Evolutionary conservation across 495 filamentous ascomycete species (phyloP), one percentile per base, ranked within the genome.

Genomic region (Rhypophila decipiens): DNA sequence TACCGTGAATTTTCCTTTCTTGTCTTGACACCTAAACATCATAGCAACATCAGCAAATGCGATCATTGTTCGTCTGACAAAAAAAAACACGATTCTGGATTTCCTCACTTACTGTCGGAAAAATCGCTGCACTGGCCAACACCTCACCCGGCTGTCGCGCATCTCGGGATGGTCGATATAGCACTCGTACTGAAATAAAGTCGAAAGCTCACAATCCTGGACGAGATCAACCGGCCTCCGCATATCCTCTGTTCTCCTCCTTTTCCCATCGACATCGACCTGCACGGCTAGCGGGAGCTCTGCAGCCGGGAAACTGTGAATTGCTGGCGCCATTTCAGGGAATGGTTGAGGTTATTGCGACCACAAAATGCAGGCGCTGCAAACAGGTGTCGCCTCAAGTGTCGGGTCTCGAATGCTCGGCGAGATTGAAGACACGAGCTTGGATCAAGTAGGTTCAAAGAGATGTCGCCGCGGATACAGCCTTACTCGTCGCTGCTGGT

Each of bases 161-260:
- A 72, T 55, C 18, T 74, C 72, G 33, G 80, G 70, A 2, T 72
- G 72, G 46, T 76, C 69, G 45, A 87, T 70, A 52, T 82, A 70
- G 63, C 90, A 95, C 3, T 80, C 78, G 66, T 93, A 95, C 67
- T 96, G 90, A 50, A 87, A 64, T 73, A 96, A 73, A 65, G 87
- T 82, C 44, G 86, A 62, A 24, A 94, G 71, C 59, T 84, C 75
- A 68, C 89, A 95, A 38, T 63, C 55, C 18, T 79, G 68, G 41
- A 76, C 68, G 13, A 94, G 67, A 40, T 87, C 73, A 52, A 85
- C 65, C 31, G 61, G 55, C 7, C 54, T n/a, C n/a, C n/a, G 46
- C 41, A 65, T 73, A 42, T 56, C 53, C 27, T 56, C 64, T 18
- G 65, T 63, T 59, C 86, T 80, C 43, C 77, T 74, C 47, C 52